phyloP scores from a whole-genome alignment of 768 basidiomycete genomes.

The Leccinum fibrillosum region DNA sequence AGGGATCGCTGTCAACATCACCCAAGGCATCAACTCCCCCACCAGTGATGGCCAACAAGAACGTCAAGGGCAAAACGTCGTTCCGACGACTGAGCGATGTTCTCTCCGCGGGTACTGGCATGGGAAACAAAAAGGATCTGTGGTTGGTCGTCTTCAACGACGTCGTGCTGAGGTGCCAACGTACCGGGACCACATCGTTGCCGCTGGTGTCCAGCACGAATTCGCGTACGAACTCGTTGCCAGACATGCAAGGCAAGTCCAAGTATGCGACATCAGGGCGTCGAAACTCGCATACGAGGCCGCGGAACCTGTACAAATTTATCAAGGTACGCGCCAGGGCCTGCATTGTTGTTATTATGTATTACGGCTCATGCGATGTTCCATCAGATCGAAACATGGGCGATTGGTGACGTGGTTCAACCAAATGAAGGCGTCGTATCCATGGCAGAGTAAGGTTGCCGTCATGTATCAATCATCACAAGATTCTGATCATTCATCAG shows the following conservation, averaged over 20 bases:
- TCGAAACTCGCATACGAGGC: conserved; percentile 70
- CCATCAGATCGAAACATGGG: conserved; percentile 83
- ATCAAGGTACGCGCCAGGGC: conserved; percentile 57
- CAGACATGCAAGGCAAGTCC: conserved; percentile 79
- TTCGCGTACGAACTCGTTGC: conserved; percentile 70
- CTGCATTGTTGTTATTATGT: not conserved
- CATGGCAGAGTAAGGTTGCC: conserved; percentile 79
- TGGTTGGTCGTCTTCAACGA: conserved; percentile 98
- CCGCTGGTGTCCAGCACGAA: conserved; percentile 68
- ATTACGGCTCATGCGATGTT: conserved; percentile 5
- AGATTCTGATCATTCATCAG: conserved; percentile 34
- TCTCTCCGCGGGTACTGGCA: conserved; percentile 53
- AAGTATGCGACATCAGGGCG: conserved; percentile 84
- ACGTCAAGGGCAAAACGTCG: conserved; percentile 77
- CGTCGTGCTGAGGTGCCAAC: conserved; percentile 88
- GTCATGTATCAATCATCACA: not conserved
- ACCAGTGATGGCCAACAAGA: conserved; percentile 41
- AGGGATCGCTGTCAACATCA: conserved; percentile 17
- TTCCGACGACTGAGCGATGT: conserved; percentile 90
- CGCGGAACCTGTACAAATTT: conserved; percentile 92
- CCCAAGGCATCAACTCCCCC: conserved; percentile 35
- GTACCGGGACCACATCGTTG: conserved; percentile 83
- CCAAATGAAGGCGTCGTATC: conserved; percentile 79
- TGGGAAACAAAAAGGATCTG: conserved; percentile 75
- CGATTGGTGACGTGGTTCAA: conserved; percentile 71